Evolutionary conservation across 495 filamentous ascomycete genomes (phyloP).

Genomic region (Sporormia fimetaria): DNA sequence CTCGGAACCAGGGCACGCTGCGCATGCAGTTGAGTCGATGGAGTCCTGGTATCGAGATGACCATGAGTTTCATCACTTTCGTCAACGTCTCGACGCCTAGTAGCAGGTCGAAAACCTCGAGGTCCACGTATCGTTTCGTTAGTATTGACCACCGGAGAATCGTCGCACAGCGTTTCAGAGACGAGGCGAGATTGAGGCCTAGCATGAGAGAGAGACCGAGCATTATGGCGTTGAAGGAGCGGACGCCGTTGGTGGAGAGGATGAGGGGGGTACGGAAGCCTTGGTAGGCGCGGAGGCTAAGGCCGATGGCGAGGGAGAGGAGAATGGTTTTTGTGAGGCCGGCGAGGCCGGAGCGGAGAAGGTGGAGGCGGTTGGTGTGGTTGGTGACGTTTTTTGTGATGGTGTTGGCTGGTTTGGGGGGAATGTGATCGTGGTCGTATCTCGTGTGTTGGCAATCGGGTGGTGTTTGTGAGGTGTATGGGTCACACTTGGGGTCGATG

Average conservation of each 20-base stretch:
- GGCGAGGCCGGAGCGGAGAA: constrained; percentile 9
- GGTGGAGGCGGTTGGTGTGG: no score
- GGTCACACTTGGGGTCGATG: no score
- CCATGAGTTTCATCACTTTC: constrained; percentile 19
- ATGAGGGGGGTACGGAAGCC: constrained; percentile 7
- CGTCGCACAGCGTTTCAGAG: constrained; percentile 21
- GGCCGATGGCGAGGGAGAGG: constrained; percentile 11
- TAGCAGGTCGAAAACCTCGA: constrained; percentile 22
- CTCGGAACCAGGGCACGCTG: constrained; percentile 19
- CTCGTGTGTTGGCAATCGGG: neutral
- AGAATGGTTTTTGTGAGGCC: constrained; percentile 13
- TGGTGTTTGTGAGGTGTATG: neutral
- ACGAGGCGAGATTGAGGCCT: constrained; percentile 24
- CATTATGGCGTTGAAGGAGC: constrained; percentile 22
- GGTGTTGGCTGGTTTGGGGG: neutral
- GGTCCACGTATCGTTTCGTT: constrained; percentile 12
- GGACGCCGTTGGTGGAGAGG: neutral
- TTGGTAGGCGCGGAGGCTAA: constrained; percentile 17
- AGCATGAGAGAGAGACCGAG: constrained; percentile 20
- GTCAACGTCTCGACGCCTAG: constrained; percentile 19
- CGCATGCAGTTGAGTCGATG: constrained; percentile 1
- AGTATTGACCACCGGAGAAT: constrained; percentile 23
- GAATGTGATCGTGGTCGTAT: neutral
- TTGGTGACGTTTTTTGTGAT: no score
- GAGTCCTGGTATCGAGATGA: constrained; percentile 16